Evolutionary conservation across 2,329 filamentous ascomycete species (phyloP), one percentile per base, ranked within the genome.

Genomic region (Sporothrix humicola): DNA sequence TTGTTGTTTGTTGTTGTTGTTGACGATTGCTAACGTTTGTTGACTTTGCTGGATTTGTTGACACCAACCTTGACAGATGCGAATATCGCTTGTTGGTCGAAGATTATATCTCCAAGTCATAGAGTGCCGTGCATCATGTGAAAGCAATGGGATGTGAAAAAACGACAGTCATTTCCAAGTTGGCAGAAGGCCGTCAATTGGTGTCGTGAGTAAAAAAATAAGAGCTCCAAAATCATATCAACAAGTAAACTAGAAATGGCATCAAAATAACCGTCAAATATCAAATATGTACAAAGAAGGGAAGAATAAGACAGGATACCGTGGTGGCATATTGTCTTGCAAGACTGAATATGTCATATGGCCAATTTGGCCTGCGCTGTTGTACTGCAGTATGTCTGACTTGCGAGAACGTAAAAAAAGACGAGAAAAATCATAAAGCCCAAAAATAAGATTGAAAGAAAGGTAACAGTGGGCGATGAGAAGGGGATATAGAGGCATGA

Each of bases 101-200:
- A 52, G 42, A 59, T 61, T 42, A 48, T 20, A 71, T 72, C 69
- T 26, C n/a, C 46, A 54, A 52, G n/a, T 42, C 26, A 7, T 61
- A 13, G 15, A 23, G n/a, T 52, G 58, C 15, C 17, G 44, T 69
- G 48, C 26, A 31, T 10, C 31, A n/a, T 37, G 31, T 17, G 31
- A 42, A 44, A n/a, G 31, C 15, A 37, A 58, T 26, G 23, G 58
- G 8, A n/a, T 15, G 37, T 20, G 13, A 26, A 44, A 13, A 5
- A 66, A 42, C 15, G 37, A 54, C 20, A 54, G n/a, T 46, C 2
- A 42, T 37, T 46, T 20, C 12, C 23, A n/a, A 42, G 37, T n/a
- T 23, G 10, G 37, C 37, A 5, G 7, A 37, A 6, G 59, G 59
- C 37, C 17, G n/a, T 46, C 9, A 20, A 65, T 65, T 23, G 37